phyloP scores from a whole-genome alignment of 2,329 filamentous ascomycete genomes.

The Tolypocladium sp. region DNA sequence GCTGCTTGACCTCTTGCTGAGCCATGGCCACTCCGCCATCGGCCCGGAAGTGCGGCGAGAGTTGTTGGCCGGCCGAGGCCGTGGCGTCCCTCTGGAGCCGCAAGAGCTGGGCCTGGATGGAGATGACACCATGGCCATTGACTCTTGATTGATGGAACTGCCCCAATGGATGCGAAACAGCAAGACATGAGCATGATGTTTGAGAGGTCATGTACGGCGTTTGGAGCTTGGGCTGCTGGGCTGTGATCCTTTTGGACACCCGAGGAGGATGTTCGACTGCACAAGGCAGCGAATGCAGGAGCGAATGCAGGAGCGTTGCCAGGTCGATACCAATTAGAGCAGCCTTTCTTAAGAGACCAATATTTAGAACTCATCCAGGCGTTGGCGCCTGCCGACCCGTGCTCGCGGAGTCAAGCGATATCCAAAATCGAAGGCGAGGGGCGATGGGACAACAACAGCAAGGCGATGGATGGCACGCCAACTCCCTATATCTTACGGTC shows the following conservation, averaged over 20 bases:
- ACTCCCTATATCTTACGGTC: neutral
- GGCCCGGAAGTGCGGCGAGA: slow-evolving; percentile 87
- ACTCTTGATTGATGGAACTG: slow-evolving; percentile 20
- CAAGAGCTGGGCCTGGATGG: slow-evolving; percentile 51
- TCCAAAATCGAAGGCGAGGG: neutral
- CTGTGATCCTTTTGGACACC: neutral
- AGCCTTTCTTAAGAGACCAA: neutral
- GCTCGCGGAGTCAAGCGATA: neutral
- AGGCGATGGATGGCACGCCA: neutral
- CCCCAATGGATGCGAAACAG: neutral
- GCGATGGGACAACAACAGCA: neutral
- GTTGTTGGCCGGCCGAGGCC: slow-evolving; percentile 75
- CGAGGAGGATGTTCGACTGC: neutral
- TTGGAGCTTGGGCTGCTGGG: slow-evolving; percentile 3
- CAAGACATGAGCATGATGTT: slow-evolving; percentile 3
- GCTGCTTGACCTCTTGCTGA: slow-evolving; percentile 75
- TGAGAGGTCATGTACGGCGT: slow-evolving; percentile 11
- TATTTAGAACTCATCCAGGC: neutral
- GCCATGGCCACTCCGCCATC: slow-evolving; percentile 78
- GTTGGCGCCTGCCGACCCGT: neutral
- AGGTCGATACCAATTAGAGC: neutral
- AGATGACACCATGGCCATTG: slow-evolving; percentile 87
- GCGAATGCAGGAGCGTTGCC: neutral
- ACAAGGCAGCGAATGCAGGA: neutral
- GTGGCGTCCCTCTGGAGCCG: slow-evolving; percentile 60